Conservation (phyloP, 345 rosid species). For the Pseudoturritis turrita region DNA sequence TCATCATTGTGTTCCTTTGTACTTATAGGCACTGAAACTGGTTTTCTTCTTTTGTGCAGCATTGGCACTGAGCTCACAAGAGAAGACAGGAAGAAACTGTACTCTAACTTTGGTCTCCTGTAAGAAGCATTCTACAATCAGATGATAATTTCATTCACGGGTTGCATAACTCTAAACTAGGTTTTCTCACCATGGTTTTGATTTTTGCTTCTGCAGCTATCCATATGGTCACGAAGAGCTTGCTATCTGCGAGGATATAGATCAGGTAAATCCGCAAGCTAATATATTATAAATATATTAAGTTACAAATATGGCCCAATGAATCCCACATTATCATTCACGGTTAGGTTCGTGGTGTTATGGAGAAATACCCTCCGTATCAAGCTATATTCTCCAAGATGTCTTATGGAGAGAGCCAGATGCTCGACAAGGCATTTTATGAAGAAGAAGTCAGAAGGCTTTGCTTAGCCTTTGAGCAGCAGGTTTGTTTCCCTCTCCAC, state of each 20-base stretch:
- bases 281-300: not conserved
- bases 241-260: conserved; percentile 84
- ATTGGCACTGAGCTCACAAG: conserved; percentile 99
- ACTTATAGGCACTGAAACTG: not conserved
- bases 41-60: conserved; percentile 38
- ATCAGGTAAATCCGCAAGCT: conserved; percentile 52
- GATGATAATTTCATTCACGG: not conserved
- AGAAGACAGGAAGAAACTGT: conserved; percentile 92
- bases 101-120: conserved; percentile 95
- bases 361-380: conserved; percentile 96
- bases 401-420: conserved; percentile 95
- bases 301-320: not conserved
- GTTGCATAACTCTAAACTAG: not conserved
- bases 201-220: conserved; percentile 36
- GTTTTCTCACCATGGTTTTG: conserved; percentile 11
- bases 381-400: conserved; percentile 82
- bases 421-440: conserved; percentile 96
- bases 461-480: conserved; percentile 94
- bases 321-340: not conserved
- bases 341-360: conserved; percentile 73
- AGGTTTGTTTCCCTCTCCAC: conserved; percentile 44
- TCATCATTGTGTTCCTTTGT: not conserved
- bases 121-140: conserved; percentile 27
- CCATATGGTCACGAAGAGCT: conserved; percentile 92
- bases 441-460: conserved; percentile 99